Evolutionary conservation across 148 eudicot species (phyloP), one percentile per base, ranked within the genome.

Genomic region (Simmondsia chinensis): DNA sequence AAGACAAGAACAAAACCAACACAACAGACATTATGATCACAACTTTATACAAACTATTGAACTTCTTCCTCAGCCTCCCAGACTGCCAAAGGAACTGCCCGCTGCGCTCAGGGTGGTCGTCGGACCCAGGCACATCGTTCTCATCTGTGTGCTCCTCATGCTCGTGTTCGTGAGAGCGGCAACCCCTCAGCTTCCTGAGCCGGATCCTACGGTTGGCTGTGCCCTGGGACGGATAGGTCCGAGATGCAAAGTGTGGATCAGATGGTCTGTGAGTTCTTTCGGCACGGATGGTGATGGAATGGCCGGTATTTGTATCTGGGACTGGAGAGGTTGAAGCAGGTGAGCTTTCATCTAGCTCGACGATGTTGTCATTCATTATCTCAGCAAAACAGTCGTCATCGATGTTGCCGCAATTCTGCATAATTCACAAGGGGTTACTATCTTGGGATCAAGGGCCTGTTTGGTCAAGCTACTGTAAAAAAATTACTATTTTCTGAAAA

Each of bases 311-410:
- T 7, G 3, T 15, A 5, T 43, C 47, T 4, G 7, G 52, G 15
- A 26, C 6, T 14, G 10, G 46, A 31, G 33, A 25, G 14, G 41
- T 51, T 7, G 56, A 32, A 13, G 49, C 21, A 14, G 66, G 39
- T 7, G 66, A 57, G 35, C 79, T 60, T 11, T 80, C 82, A 45
- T 70, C 95, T 1, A 84, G 81, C 52, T 73, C 75, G 20, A 84
- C 47, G 9, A 85, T 85, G 45, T 76, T 83, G 20, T 91, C 97
- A 10, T 89, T 82, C 68, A 85, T 33, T 64, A 89, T 89, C 23
- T 89, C 97, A 4, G 88, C 93, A 47, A 59, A 89, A 6, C 75
- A 71, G 16, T 89, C 95, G 1, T 89, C 95, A 52, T 68, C 82
- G 8, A 39, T 46, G 1, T 55, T 51, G 17, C 14, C 60, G 69